Evolutionary conservation across 1,284 basidiomycete genomes (phyloP), one percentile per base, ranked within the genome.

Genomic region (Puccinia novopanici): DNA sequence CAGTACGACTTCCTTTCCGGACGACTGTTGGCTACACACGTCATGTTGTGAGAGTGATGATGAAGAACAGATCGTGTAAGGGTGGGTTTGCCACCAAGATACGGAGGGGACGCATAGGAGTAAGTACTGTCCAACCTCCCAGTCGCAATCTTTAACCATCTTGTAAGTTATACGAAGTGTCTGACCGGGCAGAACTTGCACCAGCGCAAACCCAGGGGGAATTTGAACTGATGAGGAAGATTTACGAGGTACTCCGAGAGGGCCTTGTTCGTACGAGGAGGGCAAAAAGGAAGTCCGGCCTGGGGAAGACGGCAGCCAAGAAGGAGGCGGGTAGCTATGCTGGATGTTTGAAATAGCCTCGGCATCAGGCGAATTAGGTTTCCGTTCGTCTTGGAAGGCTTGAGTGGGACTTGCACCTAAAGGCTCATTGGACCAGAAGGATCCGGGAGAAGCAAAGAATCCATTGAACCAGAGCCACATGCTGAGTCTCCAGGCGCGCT

Each of bases 81-180:
- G 93, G 84, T 95, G 93, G 2, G 90, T 89, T 71, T 91, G 89
- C 84, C 91, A 88, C 63, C 87, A 88, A 9, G 91, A 90, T 15
- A 95, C 87, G 27, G 88, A 88, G 0, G 93, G 93, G 8, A 94
- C 87, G 81, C 88, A 90, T 81, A 95, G 88, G 30, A 92, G 88
- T 83, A 94, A 90, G 85, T 92, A 91, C 84, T 93, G 92, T 5
- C 93, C 93, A 0, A 93, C 91, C 5, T 89, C 88, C 92, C 92
- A 94, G 72, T 83, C 82, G 24, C 42, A n/a, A 30, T 30, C 42
- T 54, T 76, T 63, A 15, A 74, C 55, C 61, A 94, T 79, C 0
- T 87, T 86, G 55, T 93, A 87, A 0, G 91, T 91, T 27, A 95
- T 85, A 27, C 93, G 91, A 24, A 95, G 86, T 3, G 91, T 93